phyloP scores from a whole-genome alignment of 2,329 filamentous ascomycete species.

The Arthroderma sp. region DNA sequence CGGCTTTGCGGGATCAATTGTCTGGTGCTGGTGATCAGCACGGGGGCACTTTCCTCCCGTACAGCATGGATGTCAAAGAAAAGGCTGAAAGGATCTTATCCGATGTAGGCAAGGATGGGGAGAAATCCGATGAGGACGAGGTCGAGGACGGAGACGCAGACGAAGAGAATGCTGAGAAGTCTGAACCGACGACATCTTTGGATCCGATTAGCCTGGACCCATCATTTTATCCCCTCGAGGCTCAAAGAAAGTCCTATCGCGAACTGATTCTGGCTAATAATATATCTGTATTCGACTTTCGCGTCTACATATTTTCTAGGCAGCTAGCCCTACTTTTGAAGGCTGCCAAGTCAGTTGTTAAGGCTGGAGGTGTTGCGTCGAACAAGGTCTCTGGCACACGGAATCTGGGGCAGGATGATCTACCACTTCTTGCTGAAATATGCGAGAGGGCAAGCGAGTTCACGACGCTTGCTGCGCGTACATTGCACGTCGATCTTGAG shows the following conservation, averaged over 20 bases:
- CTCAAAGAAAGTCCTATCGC: slow-evolving; percentile 66
- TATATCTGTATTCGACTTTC: slow-evolving; percentile 91
- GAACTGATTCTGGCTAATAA: slow-evolving; percentile 88
- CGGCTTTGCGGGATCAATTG: slow-evolving; percentile 62
- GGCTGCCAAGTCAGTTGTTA: slow-evolving; percentile 51
- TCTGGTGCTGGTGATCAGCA: slow-evolving; percentile 50
- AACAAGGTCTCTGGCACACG: slow-evolving; percentile 32
- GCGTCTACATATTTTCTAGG: slow-evolving; percentile 82
- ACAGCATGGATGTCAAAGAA: slow-evolving; percentile 59
- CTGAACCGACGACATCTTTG: background rate
- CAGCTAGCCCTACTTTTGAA: slow-evolving; percentile 73
- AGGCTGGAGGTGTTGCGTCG: slow-evolving; percentile 19
- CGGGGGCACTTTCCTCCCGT: slow-evolving; percentile 56
- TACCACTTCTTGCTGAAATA: slow-evolving; percentile 71
- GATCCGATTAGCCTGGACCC: slow-evolving; percentile 17
- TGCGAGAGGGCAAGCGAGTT: slow-evolving; percentile 74
- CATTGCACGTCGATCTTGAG: slow-evolving; percentile 65
- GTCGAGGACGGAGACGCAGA: slow-evolving; percentile 19
- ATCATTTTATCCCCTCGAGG: slow-evolving; percentile 30
- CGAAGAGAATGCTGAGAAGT: slow-evolving; percentile 15
- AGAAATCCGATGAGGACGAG: slow-evolving; percentile 16
- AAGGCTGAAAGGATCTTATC: slow-evolving; percentile 32
- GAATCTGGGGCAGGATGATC: slow-evolving; percentile 55
- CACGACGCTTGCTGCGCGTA: slow-evolving; percentile 63
- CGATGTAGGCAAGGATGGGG: slow-evolving; percentile 5